Percentiles rank a stretch among this genome's conserved stretches.
Evolutionary conservation across 2,329 filamentous ascomycete genomes (phyloP).

Genomic region (Botrytis aclada): DNA sequence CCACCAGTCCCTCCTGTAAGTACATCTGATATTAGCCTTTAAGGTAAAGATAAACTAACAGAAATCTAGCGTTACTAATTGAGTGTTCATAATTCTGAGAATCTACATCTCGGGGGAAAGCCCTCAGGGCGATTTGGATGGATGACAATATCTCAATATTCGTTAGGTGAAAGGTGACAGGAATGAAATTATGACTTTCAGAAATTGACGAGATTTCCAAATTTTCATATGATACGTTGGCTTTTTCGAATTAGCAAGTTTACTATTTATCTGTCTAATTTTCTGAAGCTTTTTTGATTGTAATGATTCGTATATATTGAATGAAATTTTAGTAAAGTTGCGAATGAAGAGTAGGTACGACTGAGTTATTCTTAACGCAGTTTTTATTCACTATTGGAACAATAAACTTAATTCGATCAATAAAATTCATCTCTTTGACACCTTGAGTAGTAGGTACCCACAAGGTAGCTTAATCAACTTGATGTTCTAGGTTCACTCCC

Average conservation of each 20-base stretch:
- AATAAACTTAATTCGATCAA: too few relatives aligned
- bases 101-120: neutral
- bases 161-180: neutral
- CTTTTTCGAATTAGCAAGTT: constrained; percentile 4
- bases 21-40: neutral
- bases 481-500: neutral
- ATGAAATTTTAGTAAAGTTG: neutral
- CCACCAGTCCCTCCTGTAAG: constrained; percentile 14
- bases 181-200: constrained; percentile 1
- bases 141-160: neutral
- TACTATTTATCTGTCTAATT: neutral
- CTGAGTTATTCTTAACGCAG: too few relatives aligned
- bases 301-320: neutral
- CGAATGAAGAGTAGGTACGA: too few relatives aligned
- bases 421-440: too few relatives aligned
- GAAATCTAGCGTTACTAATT: constrained; percentile 6
- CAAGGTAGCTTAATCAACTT: neutral
- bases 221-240: neutral
- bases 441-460: neutral
- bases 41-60: neutral
- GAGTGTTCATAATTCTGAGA: neutral
- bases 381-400: too few relatives aligned
- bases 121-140: neutral
- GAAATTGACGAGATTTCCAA: neutral
- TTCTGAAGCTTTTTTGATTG: neutral